Conservation (phyloP, 805 yeast species). For the Pichia occidentalis region DNA sequence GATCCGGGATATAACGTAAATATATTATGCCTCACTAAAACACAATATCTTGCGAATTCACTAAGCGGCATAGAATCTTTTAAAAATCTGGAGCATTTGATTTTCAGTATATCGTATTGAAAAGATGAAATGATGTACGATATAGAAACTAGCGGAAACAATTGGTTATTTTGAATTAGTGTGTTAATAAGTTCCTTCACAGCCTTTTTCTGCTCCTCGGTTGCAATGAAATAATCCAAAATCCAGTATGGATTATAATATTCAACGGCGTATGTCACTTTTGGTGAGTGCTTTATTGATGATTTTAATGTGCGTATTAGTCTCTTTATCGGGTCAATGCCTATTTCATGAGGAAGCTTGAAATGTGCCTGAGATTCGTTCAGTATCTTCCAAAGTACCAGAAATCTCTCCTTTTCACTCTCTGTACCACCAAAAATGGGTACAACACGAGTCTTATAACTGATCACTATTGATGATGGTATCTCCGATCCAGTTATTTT, state of each 20-base stretch:
- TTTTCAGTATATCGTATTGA: constrained; percentile 5
- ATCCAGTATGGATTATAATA: constrained; percentile 8
- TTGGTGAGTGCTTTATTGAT: constrained; percentile 14
- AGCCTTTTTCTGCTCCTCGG: constrained; percentile 9
- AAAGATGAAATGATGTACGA: constrained; percentile 3
- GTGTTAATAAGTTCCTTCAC: constrained; percentile 8
- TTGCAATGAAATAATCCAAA: constrained; percentile 14
- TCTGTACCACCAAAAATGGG: constrained; percentile 3
- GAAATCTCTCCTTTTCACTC: not conserved
- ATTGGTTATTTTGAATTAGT: constrained; percentile 11
- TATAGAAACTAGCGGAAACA: constrained; percentile 14
- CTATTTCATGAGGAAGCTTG: constrained; percentile 22
- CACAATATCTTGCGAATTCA: constrained; percentile 27
- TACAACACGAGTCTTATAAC: no score
- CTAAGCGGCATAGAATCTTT: constrained; percentile 22
- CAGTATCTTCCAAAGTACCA: constrained; percentile 13
- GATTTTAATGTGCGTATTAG: constrained; percentile 15
- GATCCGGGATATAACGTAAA: constrained; percentile 19
- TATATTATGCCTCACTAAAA: constrained; percentile 16
- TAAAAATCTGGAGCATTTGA: constrained; percentile 16
- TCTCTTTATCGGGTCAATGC: constrained; percentile 18
- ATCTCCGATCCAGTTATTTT: no score
- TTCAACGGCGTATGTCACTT: not conserved
- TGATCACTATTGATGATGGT: no score
- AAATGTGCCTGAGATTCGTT: constrained; percentile 21